Base-by-base conservation (phyloP, 192 early-diverging fungal species). In the Umbelopsis isabellina region DNA sequence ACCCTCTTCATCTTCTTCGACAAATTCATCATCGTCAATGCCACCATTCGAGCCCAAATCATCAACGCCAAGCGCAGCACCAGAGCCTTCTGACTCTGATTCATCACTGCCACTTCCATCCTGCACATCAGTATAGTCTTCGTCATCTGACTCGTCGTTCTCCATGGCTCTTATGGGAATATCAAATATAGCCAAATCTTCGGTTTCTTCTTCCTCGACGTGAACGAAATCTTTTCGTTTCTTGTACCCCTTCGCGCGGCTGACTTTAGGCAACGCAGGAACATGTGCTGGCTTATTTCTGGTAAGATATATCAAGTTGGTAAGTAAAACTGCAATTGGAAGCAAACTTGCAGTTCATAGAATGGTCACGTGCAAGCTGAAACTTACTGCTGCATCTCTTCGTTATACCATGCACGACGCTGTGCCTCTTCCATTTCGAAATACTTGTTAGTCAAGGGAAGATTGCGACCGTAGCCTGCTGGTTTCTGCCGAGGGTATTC, bases 401-500 rank as follows among this genome's bases (percentile, higher is more conserved):
- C 45, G 86, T 73, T 27, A 81, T 73, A 44, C 75, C 81, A 35
- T 58, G 75, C 25, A 80, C 81, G 10, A 66, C 78, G 18, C 65
- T 79, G 75, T 35, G 37, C 30, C 6, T 90, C 87, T 50, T 92
- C 88, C 5, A 74, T 64, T 23, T 80, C 79, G 49, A 89, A 79
- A 15, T 72, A 76, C 1, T 77, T 77, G 20, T 72, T 66, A 7
- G 80, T 76, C 5, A 88, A 79, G 11, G 86, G 80, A 20, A 93
- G 82, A 44, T 82, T 74, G 11, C 85, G 76, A 4, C 92, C 79
- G 64, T 84, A 90, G 16, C 79, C 80, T 30, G 84, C 75, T 20
- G 81, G 84, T 41, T 77, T 84, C 51, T 92, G 89, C 20, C 77
- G 74, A 7, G 85, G 79, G 72, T 92, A 91, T 37, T 88, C 85